A percentile compares a stretch with the other conserved stretches of the same genome.
Conservation (phyloP, 2,329 filamentous ascomycete species). For the Ascochyta pisi region DNA sequence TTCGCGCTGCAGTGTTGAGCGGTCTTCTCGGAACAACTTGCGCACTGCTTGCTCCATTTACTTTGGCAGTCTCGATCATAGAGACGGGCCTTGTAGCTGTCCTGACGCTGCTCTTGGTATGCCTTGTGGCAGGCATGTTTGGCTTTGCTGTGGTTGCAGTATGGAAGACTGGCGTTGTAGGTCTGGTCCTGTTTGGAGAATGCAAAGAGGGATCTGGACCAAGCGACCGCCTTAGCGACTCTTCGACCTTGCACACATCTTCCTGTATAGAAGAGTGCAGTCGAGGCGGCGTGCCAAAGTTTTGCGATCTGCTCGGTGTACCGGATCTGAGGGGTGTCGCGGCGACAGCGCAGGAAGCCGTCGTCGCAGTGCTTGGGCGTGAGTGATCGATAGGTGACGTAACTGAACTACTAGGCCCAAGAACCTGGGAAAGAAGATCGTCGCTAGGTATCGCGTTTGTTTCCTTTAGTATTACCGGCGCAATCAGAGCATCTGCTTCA, state of each 20-base stretch:
- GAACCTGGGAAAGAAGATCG: background rate
- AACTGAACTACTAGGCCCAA: background rate
- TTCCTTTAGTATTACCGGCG: too few species aligned
- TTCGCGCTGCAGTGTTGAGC: conserved; percentile 6
- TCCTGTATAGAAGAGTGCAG: conserved; percentile 17
- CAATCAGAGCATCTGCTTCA: background rate
- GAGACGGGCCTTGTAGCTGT: background rate
- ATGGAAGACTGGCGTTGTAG: conserved; percentile 1
- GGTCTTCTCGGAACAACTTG: background rate
- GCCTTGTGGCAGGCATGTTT: background rate
- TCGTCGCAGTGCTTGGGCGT: background rate
- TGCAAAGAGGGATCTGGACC: conserved; percentile 7
- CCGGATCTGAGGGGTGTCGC: conserved; percentile 2
- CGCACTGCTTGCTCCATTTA: background rate
- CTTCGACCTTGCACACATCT: conserved; percentile 16
- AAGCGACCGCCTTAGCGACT: conserved; percentile 18
- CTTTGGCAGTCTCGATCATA: background rate
- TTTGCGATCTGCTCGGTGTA: background rate
- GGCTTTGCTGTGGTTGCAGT: background rate
- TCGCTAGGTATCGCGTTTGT: background rate
- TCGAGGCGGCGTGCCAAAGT: conserved; percentile 6
- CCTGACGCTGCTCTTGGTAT: background rate
- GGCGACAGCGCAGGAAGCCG: background rate
- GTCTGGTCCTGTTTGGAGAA: background rate
- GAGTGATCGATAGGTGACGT: background rate